Conservation (phyloP, 2,329 filamentous ascomycete species). For the Hortaea werneckii region DNA sequence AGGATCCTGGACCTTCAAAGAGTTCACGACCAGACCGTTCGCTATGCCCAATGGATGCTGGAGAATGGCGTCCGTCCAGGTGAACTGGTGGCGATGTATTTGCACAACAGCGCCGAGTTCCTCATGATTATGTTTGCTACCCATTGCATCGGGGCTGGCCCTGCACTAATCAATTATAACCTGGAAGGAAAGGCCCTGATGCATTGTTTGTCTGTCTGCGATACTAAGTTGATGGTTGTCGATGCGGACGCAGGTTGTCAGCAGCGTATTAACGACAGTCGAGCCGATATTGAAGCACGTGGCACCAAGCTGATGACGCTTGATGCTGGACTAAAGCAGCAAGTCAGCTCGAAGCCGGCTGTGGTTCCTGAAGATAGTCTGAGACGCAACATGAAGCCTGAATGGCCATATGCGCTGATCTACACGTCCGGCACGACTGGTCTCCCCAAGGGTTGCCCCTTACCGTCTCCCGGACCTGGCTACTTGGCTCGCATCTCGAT, state of each 20-base stretch:
- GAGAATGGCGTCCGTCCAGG: constrained; percentile 21
- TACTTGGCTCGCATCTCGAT: constrained; percentile 12
- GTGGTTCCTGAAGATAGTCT: constrained; percentile 17
- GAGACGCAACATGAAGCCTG: constrained; percentile 15
- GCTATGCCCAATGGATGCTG: constrained; percentile 54
- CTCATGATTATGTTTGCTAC: constrained; percentile 20
- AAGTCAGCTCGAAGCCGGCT: constrained; percentile 25
- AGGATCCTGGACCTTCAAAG: constrained; percentile 44
- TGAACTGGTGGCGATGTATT: constrained; percentile 23
- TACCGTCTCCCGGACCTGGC: constrained; percentile 40
- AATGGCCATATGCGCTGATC: constrained; percentile 57
- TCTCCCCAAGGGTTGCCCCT: constrained; percentile 59
- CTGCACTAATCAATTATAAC: constrained; percentile 28
- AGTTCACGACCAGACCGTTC: constrained; percentile 44
- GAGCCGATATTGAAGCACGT: constrained; percentile 34
- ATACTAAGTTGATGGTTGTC: constrained; percentile 33
- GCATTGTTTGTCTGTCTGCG: constrained; percentile 26
- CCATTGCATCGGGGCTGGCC: constrained; percentile 21
- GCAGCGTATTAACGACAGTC: constrained; percentile 45
- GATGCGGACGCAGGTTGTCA: constrained; percentile 40
- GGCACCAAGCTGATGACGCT: constrained; percentile 49
- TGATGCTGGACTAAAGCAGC: constrained; percentile 36
- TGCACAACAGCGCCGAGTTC: constrained; percentile 22
- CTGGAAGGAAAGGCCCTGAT: constrained; percentile 23
- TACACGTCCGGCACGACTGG: constrained; percentile 74